phyloP scores from a whole-genome alignment of 495 filamentous ascomycete genomes.

The Rusavskia elegans region DNA sequence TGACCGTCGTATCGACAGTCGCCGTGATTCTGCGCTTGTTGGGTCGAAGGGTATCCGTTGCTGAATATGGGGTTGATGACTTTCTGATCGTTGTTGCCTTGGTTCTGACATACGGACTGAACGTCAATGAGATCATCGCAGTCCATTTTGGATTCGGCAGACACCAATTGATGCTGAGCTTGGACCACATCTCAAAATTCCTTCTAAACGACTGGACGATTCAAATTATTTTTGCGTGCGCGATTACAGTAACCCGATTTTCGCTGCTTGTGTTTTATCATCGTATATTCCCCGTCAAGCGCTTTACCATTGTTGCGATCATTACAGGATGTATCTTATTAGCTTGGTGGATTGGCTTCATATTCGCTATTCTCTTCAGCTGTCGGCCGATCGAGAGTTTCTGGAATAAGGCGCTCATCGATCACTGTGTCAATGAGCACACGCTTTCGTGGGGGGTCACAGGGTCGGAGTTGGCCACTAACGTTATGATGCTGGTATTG shows the following conservation, averaged over 20 bases:
- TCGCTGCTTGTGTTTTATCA: slow-evolving; percentile 28
- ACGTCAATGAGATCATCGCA: background rate
- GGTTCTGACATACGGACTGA: slow-evolving; percentile 8
- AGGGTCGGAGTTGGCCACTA: slow-evolving; percentile 14
- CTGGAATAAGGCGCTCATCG: slow-evolving; percentile 4
- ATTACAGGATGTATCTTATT: slow-evolving; percentile 1
- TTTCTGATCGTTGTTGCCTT: slow-evolving; percentile 23
- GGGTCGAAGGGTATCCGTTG: slow-evolving; percentile 16
- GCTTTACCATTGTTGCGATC: slow-evolving; percentile 9
- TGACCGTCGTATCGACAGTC: slow-evolving; percentile 12
- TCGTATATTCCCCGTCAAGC: slow-evolving; percentile 19
- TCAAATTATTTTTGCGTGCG: slow-evolving; percentile 19
- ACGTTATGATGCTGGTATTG: slow-evolving; percentile 14
- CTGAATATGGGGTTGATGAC: slow-evolving; percentile 19
- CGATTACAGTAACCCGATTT: slow-evolving; percentile 20
- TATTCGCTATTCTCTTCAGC: slow-evolving; percentile 1
- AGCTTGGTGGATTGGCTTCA: background rate
- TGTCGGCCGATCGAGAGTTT: background rate
- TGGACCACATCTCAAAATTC: slow-evolving; percentile 6
- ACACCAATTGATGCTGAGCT: slow-evolving; percentile 1
- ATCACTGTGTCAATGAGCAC: slow-evolving; percentile 8
- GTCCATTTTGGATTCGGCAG: background rate
- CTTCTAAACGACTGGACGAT: background rate
- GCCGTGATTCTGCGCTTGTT: slow-evolving; percentile 19
- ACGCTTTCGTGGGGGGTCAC: slow-evolving; percentile 13